Evolutionary conservation across 768 basidiomycete genomes (phyloP).

Genomic region (Suillus hirtellus): DNA sequence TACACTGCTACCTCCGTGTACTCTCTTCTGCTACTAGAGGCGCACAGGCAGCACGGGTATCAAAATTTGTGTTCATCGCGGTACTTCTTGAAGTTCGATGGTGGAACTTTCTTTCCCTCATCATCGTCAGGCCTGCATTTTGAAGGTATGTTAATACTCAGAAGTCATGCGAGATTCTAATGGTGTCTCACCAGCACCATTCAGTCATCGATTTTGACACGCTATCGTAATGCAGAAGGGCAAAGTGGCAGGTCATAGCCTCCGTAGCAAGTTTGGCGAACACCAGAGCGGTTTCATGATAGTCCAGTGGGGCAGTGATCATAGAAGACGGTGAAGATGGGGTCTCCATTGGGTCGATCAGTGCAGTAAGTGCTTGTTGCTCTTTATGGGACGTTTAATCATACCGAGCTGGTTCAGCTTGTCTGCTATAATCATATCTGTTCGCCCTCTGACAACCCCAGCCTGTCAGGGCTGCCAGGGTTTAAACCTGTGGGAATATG

Average conservation of each 20-base stretch:
- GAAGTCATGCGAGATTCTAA: not conserved
- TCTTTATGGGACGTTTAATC: not conserved
- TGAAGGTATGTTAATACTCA: not conserved
- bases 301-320: not conserved
- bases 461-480: too few species aligned
- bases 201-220: not conserved
- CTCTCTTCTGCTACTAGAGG: not conserved
- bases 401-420: not conserved
- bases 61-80: not conserved
- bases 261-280: not conserved
- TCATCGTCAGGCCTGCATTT: not conserved
- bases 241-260: not conserved
- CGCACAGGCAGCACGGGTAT: not conserved
- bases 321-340: not conserved
- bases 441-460: not conserved
- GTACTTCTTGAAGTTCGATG: not conserved
- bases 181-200: not conserved
- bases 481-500: not conserved
- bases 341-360: not conserved
- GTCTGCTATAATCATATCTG: not conserved
- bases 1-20: not conserved
- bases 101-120: not conserved
- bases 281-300: not conserved
- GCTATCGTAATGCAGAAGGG: not conserved
- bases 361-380: not conserved